Evolutionary conservation across 2,329 filamentous ascomycete genomes (phyloP).

Genomic region (Venturia asperata): DNA sequence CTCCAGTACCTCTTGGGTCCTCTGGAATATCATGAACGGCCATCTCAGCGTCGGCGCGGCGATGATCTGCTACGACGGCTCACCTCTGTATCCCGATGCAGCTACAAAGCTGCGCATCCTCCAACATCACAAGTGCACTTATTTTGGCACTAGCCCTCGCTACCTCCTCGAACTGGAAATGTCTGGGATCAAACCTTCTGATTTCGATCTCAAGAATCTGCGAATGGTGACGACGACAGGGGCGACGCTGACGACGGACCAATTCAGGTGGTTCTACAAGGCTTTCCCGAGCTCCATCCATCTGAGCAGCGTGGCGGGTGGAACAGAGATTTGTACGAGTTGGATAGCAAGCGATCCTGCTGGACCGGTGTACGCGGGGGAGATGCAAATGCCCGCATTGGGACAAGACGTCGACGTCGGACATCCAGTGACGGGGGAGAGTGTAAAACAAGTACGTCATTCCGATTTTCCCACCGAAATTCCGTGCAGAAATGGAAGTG

Average conservation of each 20-base stretch:
- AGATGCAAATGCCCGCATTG: constrained; percentile 41
- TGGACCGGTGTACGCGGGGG: constrained; percentile 38
- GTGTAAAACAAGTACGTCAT: constrained; percentile 25
- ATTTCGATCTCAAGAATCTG: constrained; percentile 35
- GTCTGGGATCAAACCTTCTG: constrained; percentile 30
- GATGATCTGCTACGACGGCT: constrained; percentile 40
- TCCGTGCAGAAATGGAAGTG: too few relatives aligned
- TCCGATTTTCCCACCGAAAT: neutral
- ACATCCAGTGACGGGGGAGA: constrained; percentile 33
- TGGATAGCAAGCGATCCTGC: constrained; percentile 39
- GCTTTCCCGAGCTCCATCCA: constrained; percentile 34
- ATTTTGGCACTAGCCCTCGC: constrained; percentile 40
- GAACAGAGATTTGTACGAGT: constrained; percentile 42
- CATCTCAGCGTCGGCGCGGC: constrained; percentile 38
- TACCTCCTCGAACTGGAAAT: constrained; percentile 40
- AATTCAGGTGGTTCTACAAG: constrained; percentile 42
- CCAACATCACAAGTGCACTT: constrained; percentile 27
- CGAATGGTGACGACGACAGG: constrained; percentile 42
- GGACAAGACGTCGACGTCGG: constrained; percentile 43
- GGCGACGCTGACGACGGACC: constrained; percentile 36
- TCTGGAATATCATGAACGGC: constrained; percentile 42
- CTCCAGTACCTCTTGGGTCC: constrained; percentile 41
- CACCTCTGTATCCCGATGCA: constrained; percentile 36
- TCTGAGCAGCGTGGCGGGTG: constrained; percentile 40
- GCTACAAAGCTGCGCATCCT: constrained; percentile 16